Evolutionary conservation across 306 rosid species (phyloP).

Genomic region (Castanea sativa): DNA sequence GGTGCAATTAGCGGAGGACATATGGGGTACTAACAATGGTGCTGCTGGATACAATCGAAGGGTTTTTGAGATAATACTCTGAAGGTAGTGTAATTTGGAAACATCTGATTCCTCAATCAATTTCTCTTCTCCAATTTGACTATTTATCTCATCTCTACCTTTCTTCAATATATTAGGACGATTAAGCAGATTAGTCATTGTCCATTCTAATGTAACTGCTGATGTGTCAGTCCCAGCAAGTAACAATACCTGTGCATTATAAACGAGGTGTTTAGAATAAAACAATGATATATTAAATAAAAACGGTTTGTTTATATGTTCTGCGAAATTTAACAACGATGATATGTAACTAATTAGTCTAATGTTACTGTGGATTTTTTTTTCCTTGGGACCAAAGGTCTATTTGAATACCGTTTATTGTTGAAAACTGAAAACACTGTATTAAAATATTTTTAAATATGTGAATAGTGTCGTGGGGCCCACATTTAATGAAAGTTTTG

Average conservation of each 20-base stretch:
- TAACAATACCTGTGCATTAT: neutral
- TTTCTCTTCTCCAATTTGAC: constrained; percentile 12
- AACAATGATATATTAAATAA: neutral
- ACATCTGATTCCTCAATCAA: constrained; percentile 30
- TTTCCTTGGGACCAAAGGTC: no score
- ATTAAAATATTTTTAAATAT: no score
- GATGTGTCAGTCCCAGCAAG: neutral
- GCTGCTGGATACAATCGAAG: constrained; percentile 9
- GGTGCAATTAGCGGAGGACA: neutral
- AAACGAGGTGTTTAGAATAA: no score
- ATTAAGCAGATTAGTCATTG: constrained; percentile 29
- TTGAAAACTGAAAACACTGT: no score
- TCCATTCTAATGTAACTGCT: neutral
- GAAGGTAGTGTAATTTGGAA: constrained; percentile 29
- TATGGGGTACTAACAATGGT: neutral
- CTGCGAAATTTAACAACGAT: no score
- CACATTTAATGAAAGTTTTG: no score
- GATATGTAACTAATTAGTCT: no score
- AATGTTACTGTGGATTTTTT: no score
- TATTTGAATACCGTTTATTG: no score
- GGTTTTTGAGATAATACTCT: constrained; percentile 31
- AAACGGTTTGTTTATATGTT: neutral
- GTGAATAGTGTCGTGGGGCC: no score
- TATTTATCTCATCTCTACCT: constrained; percentile 23
- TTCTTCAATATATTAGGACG: constrained; percentile 22